phyloP scores from a whole-genome alignment of 805 yeast species.

The Nakazawaea anatomiae region DNA sequence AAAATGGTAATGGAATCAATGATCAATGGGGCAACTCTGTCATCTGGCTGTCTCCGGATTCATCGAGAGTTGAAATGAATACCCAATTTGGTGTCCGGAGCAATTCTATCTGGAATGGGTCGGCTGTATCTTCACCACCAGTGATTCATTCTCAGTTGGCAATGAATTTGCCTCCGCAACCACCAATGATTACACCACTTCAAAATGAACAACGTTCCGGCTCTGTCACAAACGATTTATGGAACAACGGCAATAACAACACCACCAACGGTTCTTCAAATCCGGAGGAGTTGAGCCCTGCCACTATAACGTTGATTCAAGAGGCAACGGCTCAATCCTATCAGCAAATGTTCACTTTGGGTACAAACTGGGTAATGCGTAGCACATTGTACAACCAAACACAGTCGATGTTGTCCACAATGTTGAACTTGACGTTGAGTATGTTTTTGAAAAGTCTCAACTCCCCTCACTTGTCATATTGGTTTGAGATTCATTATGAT shows the following conservation, averaged over 20 bases:
- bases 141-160: not conserved
- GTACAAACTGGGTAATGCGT: conserved; percentile 3
- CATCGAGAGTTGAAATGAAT: not conserved
- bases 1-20: not conserved
- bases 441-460: conserved; percentile 8
- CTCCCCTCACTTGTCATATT: not conserved
- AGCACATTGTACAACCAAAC: conserved; percentile 3
- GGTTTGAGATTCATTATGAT: conserved; percentile 10
- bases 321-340: conserved; percentile 7
- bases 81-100: not conserved
- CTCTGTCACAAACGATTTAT: not conserved
- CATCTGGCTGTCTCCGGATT: not conserved
- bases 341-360: not conserved
- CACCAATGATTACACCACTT: not conserved
- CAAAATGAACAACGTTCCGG: not conserved
- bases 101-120: conserved; percentile 5
- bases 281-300: not conserved
- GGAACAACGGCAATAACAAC: not conserved
- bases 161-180: not conserved
- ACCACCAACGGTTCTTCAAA: not conserved
- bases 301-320: conserved; percentile 3
- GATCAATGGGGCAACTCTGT: conserved; percentile 1
- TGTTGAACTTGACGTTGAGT: conserved; percentile 3
- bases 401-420: not conserved
- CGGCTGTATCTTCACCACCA: not conserved